Conservation (phyloP, 208 protist genomes). For the Crithidia sp. region DNA sequence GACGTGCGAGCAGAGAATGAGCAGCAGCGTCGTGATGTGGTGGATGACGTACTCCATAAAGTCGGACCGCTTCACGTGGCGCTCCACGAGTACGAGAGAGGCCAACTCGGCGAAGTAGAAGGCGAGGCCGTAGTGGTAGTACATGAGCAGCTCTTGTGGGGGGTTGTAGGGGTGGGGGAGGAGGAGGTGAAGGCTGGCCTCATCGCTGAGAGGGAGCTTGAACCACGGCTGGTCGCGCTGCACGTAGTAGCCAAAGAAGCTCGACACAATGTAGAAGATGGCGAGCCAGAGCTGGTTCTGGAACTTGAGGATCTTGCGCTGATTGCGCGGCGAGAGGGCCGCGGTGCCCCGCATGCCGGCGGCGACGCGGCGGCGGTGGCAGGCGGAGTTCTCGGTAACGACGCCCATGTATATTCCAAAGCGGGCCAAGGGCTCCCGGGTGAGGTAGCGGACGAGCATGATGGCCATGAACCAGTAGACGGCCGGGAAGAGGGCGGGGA, state of each 20-base stretch:
- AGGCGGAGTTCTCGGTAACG: slow-evolving; percentile 43
- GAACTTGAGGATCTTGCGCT: slow-evolving; percentile 65
- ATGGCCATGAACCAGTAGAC: slow-evolving; percentile 59
- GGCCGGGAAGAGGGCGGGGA: slow-evolving; percentile 34
- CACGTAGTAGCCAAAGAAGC: slow-evolving; percentile 58
- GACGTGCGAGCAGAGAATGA: slow-evolving; percentile 65
- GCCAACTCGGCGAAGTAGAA: slow-evolving; percentile 74
- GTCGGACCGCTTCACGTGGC: slow-evolving; percentile 60
- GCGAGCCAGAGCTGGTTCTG: slow-evolving; percentile 78
- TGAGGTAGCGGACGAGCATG: slow-evolving; percentile 55
- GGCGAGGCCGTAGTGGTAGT: slow-evolving; percentile 74
- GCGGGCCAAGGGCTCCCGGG: slow-evolving; percentile 40
- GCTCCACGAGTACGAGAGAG: slow-evolving; percentile 58
- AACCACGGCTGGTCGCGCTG: slow-evolving; percentile 69
- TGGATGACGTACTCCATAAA: slow-evolving; percentile 74
- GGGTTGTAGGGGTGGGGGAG: slow-evolving; percentile 67
- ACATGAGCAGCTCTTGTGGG: slow-evolving; percentile 39
- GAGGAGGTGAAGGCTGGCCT: slow-evolving; percentile 39
- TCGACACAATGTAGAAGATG: slow-evolving; percentile 60
- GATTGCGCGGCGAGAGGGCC: slow-evolving; percentile 36
- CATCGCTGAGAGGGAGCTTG: slow-evolving; percentile 46
- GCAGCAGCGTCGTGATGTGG: slow-evolving; percentile 61
- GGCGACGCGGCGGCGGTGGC: slow-evolving; percentile 25
- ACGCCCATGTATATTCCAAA: slow-evolving; percentile 68
- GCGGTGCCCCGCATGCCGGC: slow-evolving; percentile 31